Evolutionary conservation across 108 stramenopile genomes (phyloP).

Genomic region (Nitzschia inconspicua): DNA sequence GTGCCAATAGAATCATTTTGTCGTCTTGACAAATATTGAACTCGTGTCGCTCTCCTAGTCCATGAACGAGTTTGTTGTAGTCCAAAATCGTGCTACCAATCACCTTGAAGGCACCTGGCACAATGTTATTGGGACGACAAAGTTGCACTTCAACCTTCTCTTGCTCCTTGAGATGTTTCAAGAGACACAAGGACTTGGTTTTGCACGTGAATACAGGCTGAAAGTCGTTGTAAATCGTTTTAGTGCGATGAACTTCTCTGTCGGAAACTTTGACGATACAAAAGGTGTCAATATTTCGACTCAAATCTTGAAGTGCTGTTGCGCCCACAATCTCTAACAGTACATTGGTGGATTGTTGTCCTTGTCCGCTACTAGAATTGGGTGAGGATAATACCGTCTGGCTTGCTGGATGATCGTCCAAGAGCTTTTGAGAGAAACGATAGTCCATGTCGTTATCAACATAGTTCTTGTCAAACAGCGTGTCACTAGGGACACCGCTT

Average conservation of each 20-base stretch:
- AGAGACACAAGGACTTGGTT: conserved; percentile 30
- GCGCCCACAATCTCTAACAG: conserved; percentile 37
- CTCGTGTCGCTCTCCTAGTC: conserved; percentile 21
- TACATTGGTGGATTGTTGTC: too few relatives aligned
- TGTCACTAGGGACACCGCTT: too few relatives aligned
- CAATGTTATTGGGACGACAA: background rate
- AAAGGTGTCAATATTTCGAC: conserved; percentile 13
- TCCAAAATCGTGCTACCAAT: background rate
- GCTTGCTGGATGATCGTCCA: too few relatives aligned
- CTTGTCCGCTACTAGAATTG: too few relatives aligned
- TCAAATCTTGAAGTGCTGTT: conserved; percentile 10
- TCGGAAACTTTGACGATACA: conserved; percentile 19
- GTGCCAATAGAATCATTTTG: conserved; percentile 19
- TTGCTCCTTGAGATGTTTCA: conserved; percentile 6
- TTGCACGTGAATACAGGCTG: conserved; percentile 41
- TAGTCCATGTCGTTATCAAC: too few relatives aligned
- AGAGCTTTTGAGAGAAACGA: too few relatives aligned
- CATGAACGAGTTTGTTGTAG: conserved; percentile 1
- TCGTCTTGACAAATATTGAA: background rate
- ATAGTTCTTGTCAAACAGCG: too few relatives aligned
- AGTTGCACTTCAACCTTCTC: background rate
- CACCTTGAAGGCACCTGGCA: background rate
- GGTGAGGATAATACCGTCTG: too few relatives aligned
- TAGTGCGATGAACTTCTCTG: conserved; percentile 29
- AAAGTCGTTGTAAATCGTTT: conserved; percentile 22